Conservation (phyloP, 148 eudicot species). For the Silene conica region DNA sequence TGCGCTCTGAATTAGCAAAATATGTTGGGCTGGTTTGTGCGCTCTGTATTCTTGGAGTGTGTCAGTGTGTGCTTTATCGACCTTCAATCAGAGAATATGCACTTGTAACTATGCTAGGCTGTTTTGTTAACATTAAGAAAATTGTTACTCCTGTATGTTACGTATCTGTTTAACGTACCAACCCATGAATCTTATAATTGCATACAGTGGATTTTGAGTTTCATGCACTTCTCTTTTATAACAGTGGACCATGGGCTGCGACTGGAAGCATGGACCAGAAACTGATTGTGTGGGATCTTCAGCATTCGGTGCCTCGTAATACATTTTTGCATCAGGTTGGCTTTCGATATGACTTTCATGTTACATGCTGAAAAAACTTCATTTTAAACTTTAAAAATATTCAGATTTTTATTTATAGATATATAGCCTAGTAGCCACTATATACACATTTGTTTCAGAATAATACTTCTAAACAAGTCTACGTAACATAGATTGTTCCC, state of each 20-base stretch:
- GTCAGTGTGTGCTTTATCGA: neutral
- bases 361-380: slow-evolving; percentile 17
- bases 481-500: too few relatives aligned
- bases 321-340: slow-evolving; percentile 78
- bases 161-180: neutral
- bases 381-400: slow-evolving; percentile 57
- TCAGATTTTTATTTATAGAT: slow-evolving; percentile 57
- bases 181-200: too few relatives aligned
- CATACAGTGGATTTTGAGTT: neutral
- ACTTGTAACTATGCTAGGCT: neutral
- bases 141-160: neutral
- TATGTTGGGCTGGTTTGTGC: too few relatives aligned
- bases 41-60: too few relatives aligned
- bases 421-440: too few relatives aligned
- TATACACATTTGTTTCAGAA: too few relatives aligned
- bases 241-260: slow-evolving; percentile 88
- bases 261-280: slow-evolving; percentile 83
- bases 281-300: slow-evolving; percentile 85
- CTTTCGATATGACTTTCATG: neutral
- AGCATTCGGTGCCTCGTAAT: slow-evolving; percentile 54
- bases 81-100: neutral
- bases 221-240: neutral
- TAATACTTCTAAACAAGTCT: slow-evolving; percentile 16
- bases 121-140: neutral
- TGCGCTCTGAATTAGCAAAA: too few relatives aligned